Evolutionary conservation across 2,329 filamentous ascomycete genomes (phyloP).

Genomic region (Bipolaris victoriae): DNA sequence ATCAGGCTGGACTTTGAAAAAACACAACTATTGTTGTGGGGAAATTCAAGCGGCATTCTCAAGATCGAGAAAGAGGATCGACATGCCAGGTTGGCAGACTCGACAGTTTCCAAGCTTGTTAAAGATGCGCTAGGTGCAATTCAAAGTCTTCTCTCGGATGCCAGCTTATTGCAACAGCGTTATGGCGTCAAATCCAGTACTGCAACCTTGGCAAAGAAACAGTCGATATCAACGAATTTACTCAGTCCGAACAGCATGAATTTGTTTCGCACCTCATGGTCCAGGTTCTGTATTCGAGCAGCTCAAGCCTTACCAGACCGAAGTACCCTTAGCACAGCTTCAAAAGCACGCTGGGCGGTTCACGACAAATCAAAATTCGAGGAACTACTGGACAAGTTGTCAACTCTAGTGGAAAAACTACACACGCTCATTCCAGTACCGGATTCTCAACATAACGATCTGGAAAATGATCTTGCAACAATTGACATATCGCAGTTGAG

Average conservation of each 20-base stretch:
- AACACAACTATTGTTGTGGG: no score
- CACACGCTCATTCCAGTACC: background rate
- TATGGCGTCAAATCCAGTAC: background rate
- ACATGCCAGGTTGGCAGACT: no score
- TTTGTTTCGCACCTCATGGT: background rate
- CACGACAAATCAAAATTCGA: background rate
- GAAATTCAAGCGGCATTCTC: no score
- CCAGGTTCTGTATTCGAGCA: background rate
- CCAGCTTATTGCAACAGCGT: background rate
- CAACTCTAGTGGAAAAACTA: background rate
- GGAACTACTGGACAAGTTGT: background rate
- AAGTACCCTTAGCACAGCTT: background rate
- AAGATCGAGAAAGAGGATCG: no score
- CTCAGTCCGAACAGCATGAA: background rate
- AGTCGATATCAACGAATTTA: background rate
- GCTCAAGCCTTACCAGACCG: background rate
- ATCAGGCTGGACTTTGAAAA: no score
- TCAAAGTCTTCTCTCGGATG: background rate
- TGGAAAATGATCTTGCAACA: background rate
- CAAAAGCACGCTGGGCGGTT: background rate
- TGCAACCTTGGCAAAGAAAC: background rate
- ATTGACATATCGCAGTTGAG: background rate
- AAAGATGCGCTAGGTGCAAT: background rate
- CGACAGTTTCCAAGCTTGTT: background rate
- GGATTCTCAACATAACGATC: background rate